Percentiles rank a stretch among this genome's conserved stretches.
These are phyloP conservation scores for Pleurotus platypus DNA, from an alignment of 768 basidiomycete species.

Conservation along the genomic window DNA sequence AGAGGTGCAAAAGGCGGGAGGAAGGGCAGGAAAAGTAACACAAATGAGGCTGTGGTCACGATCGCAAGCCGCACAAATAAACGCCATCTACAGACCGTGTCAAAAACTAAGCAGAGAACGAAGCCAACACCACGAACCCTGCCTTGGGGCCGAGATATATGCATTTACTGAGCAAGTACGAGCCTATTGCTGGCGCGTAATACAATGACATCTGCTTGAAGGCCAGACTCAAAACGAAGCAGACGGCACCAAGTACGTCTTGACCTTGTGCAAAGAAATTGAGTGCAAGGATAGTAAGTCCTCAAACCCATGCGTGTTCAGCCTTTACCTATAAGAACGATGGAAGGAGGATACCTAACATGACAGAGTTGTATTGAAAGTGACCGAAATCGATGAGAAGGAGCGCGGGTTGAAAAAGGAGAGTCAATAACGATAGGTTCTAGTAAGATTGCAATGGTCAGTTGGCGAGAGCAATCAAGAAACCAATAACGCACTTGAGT, in stretches of 20 bases:
- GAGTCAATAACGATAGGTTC: constrained; percentile 65
- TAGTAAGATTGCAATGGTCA: constrained; percentile 20
- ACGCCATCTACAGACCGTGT: constrained; percentile 23
- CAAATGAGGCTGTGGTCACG: constrained; percentile 60
- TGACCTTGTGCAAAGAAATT: constrained; percentile 64
- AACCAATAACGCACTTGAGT: constrained; percentile 57
- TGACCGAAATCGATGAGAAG: constrained; percentile 89
- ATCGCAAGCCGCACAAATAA: constrained; percentile 67
- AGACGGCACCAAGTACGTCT: constrained; percentile 74
- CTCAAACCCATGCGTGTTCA: constrained; percentile 29
- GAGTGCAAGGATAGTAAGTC: constrained; percentile 66
- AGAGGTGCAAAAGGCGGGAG: constrained; percentile 61
- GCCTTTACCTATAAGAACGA: neutral
- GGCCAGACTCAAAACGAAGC: constrained; percentile 79
- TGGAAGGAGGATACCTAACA: constrained; percentile 62
- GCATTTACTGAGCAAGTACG: constrained; percentile 88
- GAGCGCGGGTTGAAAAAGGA: constrained; percentile 82
- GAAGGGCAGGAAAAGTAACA: constrained; percentile 76
- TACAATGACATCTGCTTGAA: constrained; percentile 98
- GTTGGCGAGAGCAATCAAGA: neutral
- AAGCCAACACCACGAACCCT: constrained; percentile 49
- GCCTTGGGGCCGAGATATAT: constrained; percentile 65
- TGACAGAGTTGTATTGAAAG: constrained; percentile 93
- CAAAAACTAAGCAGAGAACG: neutral
- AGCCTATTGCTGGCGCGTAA: constrained; percentile 89